Evolutionary conservation across 495 filamentous ascomycete species (phyloP).

Genomic region (Podospora pseudopauciseta): DNA sequence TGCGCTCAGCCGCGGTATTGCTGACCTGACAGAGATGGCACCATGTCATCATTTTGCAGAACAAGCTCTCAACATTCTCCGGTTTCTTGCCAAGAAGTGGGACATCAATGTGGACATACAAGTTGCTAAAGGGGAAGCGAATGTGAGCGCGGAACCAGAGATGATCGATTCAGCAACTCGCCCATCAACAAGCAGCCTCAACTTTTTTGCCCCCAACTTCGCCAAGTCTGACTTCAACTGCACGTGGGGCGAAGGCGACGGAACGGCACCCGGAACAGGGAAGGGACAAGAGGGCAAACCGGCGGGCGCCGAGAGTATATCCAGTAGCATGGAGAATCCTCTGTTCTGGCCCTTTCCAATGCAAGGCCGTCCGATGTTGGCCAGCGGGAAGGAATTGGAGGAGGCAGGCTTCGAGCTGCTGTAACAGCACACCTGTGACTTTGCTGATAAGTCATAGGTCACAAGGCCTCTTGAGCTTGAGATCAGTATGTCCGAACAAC

Average conservation of each 20-base stretch:
- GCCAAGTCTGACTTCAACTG: constrained; percentile 40
- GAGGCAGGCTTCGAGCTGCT: constrained; percentile 44
- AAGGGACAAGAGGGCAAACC: background rate
- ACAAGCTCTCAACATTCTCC: constrained; percentile 56
- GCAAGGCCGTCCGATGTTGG: constrained; percentile 51
- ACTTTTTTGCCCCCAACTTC: constrained; percentile 51
- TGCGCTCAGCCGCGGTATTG: constrained; percentile 42
- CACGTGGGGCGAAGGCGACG: constrained; percentile 26
- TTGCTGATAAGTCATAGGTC: background rate
- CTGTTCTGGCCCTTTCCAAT: constrained; percentile 56
- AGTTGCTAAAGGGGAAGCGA: constrained; percentile 11
- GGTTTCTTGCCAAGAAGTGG: constrained; percentile 55
- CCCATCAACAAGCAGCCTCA: constrained; percentile 43
- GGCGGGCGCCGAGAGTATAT: constrained; percentile 14
- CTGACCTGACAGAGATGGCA: constrained; percentile 55
- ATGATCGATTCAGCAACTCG: constrained; percentile 29
- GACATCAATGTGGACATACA: constrained; percentile 48
- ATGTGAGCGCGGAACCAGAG: background rate
- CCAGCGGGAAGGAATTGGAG: constrained; percentile 40
- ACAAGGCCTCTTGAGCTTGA: background rate
- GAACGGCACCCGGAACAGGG: constrained; percentile 9
- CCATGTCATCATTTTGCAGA: constrained; percentile 57
- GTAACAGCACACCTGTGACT: background rate
- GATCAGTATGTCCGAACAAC: background rate
- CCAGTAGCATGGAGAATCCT: constrained; percentile 39